Evolutionary conservation across 495 filamentous ascomycete species (phyloP).

Genomic region (Chaetomium fimeti): DNA sequence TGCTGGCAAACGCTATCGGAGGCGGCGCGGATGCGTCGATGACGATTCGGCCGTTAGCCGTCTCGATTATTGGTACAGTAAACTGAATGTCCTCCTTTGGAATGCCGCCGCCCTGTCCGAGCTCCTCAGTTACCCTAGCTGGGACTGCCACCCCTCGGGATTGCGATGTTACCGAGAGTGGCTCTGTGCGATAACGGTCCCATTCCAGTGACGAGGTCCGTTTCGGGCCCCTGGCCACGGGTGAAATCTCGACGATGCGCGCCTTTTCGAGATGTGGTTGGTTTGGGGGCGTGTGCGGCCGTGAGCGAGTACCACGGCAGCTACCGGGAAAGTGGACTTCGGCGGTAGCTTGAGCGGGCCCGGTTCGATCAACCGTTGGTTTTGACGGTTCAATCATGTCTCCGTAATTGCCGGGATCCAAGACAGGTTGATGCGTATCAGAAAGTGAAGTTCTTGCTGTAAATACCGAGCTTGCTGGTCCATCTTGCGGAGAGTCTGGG

Average conservation of each 20-base stretch:
- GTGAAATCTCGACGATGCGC: conserved; percentile 33
- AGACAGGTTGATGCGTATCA: background rate
- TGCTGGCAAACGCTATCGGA: conserved; percentile 13
- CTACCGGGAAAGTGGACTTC: background rate
- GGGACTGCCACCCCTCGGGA: background rate
- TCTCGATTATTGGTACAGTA: conserved; percentile 16
- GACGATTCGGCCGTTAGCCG: conserved; percentile 24
- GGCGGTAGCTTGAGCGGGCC: background rate
- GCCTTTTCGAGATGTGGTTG: conserved; percentile 20
- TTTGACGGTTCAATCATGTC: background rate
- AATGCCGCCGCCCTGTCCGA: background rate
- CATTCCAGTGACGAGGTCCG: conserved; percentile 23
- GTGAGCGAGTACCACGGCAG: background rate
- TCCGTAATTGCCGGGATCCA: conserved; percentile 5
- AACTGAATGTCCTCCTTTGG: background rate
- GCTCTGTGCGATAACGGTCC: background rate
- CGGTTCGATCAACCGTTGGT: background rate
- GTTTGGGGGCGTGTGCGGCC: conserved; percentile 23
- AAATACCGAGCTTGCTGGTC: background rate
- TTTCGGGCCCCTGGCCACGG: conserved; percentile 19
- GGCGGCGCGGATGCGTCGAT: conserved; percentile 30
- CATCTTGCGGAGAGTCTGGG: conserved; percentile 17
- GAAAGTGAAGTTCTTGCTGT: conserved; percentile 20
- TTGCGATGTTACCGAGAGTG: conserved; percentile 1
- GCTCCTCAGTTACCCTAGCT: background rate